These are phyloP conservation scores for Wickerhamomyces xylosicus DNA, from an alignment of 805 yeast genomes.

Conservation along the genomic window DNA sequence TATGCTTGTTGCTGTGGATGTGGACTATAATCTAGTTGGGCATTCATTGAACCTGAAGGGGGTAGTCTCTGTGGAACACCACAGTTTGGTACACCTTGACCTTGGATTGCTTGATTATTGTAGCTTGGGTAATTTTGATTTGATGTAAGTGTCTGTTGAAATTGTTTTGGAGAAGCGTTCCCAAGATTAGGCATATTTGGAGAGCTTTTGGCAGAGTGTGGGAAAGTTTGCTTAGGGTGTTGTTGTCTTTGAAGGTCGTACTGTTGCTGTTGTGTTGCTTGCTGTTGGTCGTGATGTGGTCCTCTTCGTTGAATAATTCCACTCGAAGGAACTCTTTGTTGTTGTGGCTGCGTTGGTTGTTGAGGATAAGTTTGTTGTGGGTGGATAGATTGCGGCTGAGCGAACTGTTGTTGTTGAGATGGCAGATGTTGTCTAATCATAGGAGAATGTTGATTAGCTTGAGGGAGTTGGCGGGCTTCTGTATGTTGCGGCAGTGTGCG, in stretches of 20 bases:
- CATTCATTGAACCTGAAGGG: neutral
- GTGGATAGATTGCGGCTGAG: slow-evolving; percentile 1
- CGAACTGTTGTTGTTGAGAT: neutral
- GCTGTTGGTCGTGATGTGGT: slow-evolving; percentile 1
- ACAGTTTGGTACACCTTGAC: neutral
- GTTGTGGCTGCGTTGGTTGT: slow-evolving; percentile 1
- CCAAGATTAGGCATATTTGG: neutral
- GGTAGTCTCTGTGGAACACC: neutral
- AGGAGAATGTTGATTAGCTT: slow-evolving; percentile 7
- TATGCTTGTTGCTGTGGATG: slow-evolving; percentile 5
- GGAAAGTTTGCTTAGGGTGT: neutral
- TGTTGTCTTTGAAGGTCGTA: slow-evolving; percentile 4
- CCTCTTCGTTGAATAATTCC: neutral
- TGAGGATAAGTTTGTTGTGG: slow-evolving; percentile 2
- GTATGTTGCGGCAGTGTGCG: too few species aligned
- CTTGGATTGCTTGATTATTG: neutral
- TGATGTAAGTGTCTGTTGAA: slow-evolving; percentile 2
- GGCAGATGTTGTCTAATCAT: slow-evolving; percentile 3
- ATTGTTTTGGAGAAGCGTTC: slow-evolving; percentile 4
- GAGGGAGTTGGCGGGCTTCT: too few species aligned
- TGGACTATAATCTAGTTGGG: slow-evolving; percentile 2
- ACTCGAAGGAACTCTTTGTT: too few species aligned
- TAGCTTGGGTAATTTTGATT: neutral
- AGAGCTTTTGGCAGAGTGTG: neutral
- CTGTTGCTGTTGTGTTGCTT: slow-evolving; percentile 3